Evolutionary conservation across 352 stramenopile genomes (phyloP), one percentile per base, ranked within the genome.

Genomic region (Globisporangium nagaii): DNA sequence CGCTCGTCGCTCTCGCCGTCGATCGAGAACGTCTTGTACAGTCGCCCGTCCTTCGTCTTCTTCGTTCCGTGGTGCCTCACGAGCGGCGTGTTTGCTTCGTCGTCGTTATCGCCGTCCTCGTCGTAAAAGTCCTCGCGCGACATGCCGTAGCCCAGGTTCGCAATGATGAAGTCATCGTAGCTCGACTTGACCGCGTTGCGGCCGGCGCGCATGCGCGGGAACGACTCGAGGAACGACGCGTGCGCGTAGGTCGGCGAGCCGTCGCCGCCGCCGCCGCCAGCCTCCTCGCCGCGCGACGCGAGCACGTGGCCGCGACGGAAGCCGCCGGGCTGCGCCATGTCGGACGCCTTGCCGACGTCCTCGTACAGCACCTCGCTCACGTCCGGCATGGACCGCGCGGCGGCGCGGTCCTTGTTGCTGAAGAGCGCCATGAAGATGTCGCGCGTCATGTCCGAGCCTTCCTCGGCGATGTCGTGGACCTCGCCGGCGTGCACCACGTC

Each of bases 391-490:
- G 73, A 84, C 41, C 75, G 73, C 28, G 66, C 56, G n/a, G 66
- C 41, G 27, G 59, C 54, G 3, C 71, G 69, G 39, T 80, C 64
- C 39, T 78, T 70, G 41, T 79, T 71, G 55, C 73, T 74, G 54
- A 84, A 61, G 56, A 84, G 78, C 57, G 73, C 71, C 41, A 82
- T 77, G 69, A 80, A 81, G 51, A 84, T 84, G 60, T 84, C 73
- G 53, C 73, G 71, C 58, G 73, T 84, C 71, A 85, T 82, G 61
- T 85, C 74, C 13, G 74, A 85, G 13, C 74, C 74, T 59, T 85
- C 74, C 47, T 79, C 73, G 1, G 58, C 41, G 25, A 84, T 81
- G 48, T 80, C 69, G 40, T 84, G 73, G 15, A 82, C 61, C 46
- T 79, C 69, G 2, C 61, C 62, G 20, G 66, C 32, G 48, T 62